Percentiles rank a stretch among this genome's conserved stretches.
phyloP scores from a whole-genome alignment of 305 asterid genomes.

The Fraxinus xanthoxyloides region DNA sequence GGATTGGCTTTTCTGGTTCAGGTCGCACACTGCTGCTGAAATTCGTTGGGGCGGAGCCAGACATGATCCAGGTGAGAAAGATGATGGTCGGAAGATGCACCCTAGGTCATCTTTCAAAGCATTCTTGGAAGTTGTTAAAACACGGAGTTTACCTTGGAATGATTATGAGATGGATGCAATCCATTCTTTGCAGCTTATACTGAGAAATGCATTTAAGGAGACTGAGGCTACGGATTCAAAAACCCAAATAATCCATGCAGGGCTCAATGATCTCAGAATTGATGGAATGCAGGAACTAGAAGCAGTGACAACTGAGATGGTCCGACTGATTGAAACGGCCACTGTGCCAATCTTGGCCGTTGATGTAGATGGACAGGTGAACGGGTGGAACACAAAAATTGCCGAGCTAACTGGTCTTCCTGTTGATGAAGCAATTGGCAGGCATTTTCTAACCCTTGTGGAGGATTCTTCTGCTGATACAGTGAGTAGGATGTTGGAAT shows the following conservation, averaged over 20 bases:
- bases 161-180: slow-evolving; percentile 93
- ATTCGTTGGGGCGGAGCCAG: slow-evolving; percentile 91
- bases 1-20: slow-evolving; percentile 94
- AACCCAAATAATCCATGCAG: slow-evolving; percentile 47
- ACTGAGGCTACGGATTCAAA: slow-evolving; percentile 35
- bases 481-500: slow-evolving; percentile 64
- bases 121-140: slow-evolving; percentile 78
- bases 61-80: slow-evolving; percentile 72
- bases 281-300: slow-evolving; percentile 87
- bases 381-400: slow-evolving; percentile 89
- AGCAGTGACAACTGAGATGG: slow-evolving; percentile 92
- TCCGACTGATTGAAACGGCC: slow-evolving; percentile 86
- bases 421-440: slow-evolving; percentile 74
- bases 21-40: slow-evolving; percentile 83
- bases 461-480: slow-evolving; percentile 74
- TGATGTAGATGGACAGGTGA: slow-evolving; percentile 72
- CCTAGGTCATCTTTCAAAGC: slow-evolving; percentile 90
- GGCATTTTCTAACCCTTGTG: slow-evolving; percentile 68
- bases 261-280: slow-evolving; percentile 67
- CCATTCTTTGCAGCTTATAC: slow-evolving; percentile 86
- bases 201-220: slow-evolving; percentile 68
- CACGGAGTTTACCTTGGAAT: slow-evolving; percentile 79
- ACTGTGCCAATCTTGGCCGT: slow-evolving; percentile 90
- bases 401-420: slow-evolving; percentile 76
- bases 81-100: slow-evolving; percentile 81